phyloP scores from a whole-genome alignment of 2,329 filamentous ascomycete species.

The Venturia oleaginea region DNA sequence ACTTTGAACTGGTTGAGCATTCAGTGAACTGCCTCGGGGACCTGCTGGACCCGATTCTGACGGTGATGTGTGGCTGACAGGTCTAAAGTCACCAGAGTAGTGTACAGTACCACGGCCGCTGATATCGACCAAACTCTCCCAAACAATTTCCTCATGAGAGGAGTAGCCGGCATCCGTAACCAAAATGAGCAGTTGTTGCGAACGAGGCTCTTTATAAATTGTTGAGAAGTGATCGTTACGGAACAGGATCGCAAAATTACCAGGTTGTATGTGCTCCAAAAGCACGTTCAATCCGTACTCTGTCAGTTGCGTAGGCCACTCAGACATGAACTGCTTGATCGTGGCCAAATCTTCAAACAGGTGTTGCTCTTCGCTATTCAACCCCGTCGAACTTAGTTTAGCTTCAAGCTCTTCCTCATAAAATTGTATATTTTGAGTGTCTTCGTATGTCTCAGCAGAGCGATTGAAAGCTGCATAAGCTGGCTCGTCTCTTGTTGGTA shows the following conservation, averaged over 20 bases:
- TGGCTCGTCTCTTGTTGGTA: conserved; percentile 58
- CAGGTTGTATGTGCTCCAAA: conserved; percentile 59
- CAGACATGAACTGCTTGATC: conserved; percentile 74
- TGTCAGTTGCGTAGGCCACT: conserved; percentile 81
- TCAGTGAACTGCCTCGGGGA: conserved; percentile 17
- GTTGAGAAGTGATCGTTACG: conserved; percentile 97
- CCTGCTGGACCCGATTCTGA: conserved; percentile 18
- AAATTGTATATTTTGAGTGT: conserved; percentile 82
- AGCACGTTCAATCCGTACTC: conserved; percentile 70
- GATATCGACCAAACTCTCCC: conserved; percentile 87
- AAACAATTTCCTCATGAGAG: conserved; percentile 81
- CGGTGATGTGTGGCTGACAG: conserved; percentile 55
- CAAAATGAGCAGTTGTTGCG: conserved; percentile 65
- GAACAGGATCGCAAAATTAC: conserved; percentile 83
- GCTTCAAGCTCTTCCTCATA: conserved; percentile 80
- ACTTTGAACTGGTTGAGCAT: conserved; percentile 19
- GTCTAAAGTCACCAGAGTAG: conserved; percentile 80
- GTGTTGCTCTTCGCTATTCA: conserved; percentile 66
- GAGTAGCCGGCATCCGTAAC: conserved; percentile 92
- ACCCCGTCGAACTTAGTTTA: conserved; percentile 55
- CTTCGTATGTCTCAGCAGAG: conserved; percentile 78
- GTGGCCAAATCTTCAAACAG: conserved; percentile 73
- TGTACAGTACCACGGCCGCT: conserved; percentile 76
- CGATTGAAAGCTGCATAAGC: conserved; percentile 63
- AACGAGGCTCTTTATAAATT: conserved; percentile 77